These are phyloP conservation scores for Peronospora tabacina DNA, from an alignment of 352 stramenopile species.

Conservation along the genomic window DNA sequence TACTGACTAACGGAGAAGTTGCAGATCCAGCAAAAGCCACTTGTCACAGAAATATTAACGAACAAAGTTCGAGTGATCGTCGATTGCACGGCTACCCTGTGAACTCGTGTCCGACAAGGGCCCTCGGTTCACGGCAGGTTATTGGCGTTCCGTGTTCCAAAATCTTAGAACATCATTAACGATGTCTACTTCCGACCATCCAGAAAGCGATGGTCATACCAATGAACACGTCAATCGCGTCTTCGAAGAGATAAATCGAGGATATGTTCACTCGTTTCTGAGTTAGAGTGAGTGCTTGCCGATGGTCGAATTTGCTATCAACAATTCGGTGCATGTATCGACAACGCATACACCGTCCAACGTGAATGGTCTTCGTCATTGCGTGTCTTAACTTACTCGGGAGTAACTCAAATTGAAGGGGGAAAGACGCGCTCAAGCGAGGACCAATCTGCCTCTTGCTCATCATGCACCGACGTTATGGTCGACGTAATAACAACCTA, in stretches of 20 bases:
- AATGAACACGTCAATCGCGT: not conserved
- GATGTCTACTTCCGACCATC: conserved; percentile 2
- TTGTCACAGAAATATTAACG: too few species aligned
- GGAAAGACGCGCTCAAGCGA: not conserved
- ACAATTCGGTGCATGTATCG: not conserved
- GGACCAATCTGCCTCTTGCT: not conserved
- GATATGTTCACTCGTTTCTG: not conserved
- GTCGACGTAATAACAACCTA: too few species aligned
- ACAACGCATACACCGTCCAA: not conserved
- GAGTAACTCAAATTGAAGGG: not conserved
- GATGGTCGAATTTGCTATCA: not conserved
- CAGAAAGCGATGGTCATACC: conserved; percentile 1
- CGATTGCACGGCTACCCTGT: too few species aligned
- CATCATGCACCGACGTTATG: not conserved
- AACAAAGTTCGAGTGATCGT: too few species aligned
- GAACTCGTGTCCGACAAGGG: too few species aligned
- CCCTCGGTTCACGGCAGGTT: too few species aligned
- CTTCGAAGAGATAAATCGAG: not conserved
- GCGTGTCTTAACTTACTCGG: not conserved
- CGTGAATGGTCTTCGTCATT: not conserved
- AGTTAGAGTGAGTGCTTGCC: not conserved
- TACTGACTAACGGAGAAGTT: too few species aligned
- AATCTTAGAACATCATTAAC: too few species aligned
- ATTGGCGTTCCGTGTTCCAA: too few species aligned
- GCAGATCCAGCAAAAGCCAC: too few species aligned